Conservation (phyloP, 371 early-diverging fungal genomes). For the Mucor circinelloides region DNA sequence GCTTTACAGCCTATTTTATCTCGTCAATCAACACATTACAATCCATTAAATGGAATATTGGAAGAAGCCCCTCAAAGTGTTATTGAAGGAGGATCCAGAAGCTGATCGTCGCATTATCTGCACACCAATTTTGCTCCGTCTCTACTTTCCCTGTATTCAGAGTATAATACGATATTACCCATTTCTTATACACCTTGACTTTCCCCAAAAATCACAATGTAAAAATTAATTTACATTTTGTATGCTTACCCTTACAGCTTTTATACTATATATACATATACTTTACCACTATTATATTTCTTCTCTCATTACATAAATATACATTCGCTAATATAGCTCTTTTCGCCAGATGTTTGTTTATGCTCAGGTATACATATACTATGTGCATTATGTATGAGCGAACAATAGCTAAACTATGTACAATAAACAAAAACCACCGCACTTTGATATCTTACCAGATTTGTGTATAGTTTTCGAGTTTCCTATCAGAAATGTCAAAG, state of each 20-base stretch:
- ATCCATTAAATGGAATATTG: conserved; percentile 14
- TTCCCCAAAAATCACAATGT: background rate
- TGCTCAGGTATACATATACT: no score
- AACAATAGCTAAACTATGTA: no score
- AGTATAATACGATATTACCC: background rate
- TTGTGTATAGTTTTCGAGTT: no score
- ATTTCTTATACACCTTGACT: background rate
- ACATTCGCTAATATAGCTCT: no score
- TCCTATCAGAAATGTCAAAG: no score
- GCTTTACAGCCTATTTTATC: conserved; percentile 16
- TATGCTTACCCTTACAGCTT: background rate
- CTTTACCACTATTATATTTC: no score
- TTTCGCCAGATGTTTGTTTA: no score
- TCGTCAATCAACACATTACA: conserved; percentile 27
- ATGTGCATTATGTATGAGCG: no score
- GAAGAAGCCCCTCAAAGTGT: conserved; percentile 17
- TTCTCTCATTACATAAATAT: no score
- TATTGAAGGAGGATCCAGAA: background rate
- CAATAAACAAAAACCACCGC: no score
- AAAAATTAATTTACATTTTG: background rate
- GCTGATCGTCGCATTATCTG: background rate
- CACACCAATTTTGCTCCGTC: background rate
- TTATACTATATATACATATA: background rate
- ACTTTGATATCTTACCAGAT: no score
- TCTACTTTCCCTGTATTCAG: background rate